A percentile compares a stretch with the other conserved stretches of the same genome.
phyloP scores from a whole-genome alignment of 371 early-diverging fungal species.

The Mortierella polycephala region DNA sequence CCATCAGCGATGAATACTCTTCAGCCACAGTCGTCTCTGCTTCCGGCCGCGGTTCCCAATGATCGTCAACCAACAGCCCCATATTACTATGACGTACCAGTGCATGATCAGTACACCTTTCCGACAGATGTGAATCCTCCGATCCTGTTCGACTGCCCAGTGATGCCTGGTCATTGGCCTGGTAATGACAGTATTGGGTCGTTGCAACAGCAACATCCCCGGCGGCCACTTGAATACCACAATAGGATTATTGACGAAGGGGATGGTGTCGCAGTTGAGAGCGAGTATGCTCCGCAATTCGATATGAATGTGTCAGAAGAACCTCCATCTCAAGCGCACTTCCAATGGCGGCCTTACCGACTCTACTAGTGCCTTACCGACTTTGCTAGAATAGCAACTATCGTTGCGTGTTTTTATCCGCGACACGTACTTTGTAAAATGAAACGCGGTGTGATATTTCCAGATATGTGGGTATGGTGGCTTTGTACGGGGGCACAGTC shows the following conservation, averaged over 20 bases:
- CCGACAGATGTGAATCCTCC: not conserved
- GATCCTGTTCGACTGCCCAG: not conserved
- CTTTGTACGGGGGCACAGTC: too few species aligned
- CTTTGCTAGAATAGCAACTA: too few species aligned
- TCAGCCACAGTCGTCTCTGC: too few species aligned
- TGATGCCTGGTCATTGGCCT: not conserved
- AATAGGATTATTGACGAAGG: not conserved
- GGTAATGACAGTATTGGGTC: too few species aligned
- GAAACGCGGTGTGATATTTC: too few species aligned
- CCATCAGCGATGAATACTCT: too few species aligned
- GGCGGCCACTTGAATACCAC: not conserved
- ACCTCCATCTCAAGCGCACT: conserved; percentile 2
- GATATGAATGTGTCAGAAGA: not conserved
- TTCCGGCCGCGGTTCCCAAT: too few species aligned
- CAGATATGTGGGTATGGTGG: too few species aligned
- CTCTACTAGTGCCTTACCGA: conserved; percentile 16
- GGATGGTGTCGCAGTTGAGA: not conserved
- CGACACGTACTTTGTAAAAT: too few species aligned
- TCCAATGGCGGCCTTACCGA: conserved; percentile 39
- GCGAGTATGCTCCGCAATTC: not conserved
- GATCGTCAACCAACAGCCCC: not conserved
- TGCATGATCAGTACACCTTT: not conserved
- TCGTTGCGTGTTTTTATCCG: too few species aligned
- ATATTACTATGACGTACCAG: not conserved
- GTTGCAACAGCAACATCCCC: not conserved